Evolutionary conservation across 23 red algal species (phyloP).

Genomic region (Gracilaria gracilis): DNA sequence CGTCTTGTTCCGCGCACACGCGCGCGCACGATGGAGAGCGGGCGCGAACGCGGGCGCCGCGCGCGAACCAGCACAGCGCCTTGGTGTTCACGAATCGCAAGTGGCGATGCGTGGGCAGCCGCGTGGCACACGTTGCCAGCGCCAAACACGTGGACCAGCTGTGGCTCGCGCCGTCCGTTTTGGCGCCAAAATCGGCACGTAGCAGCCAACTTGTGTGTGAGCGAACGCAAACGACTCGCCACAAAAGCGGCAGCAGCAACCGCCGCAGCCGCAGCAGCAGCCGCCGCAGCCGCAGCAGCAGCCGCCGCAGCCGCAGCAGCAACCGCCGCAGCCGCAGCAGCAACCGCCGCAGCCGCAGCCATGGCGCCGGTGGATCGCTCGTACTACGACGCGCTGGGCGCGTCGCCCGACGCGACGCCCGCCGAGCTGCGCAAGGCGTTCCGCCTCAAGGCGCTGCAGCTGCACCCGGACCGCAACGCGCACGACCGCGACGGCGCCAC

Average conservation of each 20-base stretch:
- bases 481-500: constrained; percentile 29
- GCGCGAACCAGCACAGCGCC: too few relatives aligned
- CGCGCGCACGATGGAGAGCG: too few relatives aligned
- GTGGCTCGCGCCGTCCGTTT: background rate
- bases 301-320: background rate
- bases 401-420: constrained; percentile 52
- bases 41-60: too few relatives aligned
- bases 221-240: background rate
- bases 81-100: too few relatives aligned
- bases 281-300: background rate
- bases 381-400: constrained; percentile 86
- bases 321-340: background rate
- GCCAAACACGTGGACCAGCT: background rate
- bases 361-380: constrained; percentile 59
- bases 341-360: background rate
- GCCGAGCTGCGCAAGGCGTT: constrained; percentile 84
- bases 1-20: too few relatives aligned
- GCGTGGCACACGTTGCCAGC: too few relatives aligned
- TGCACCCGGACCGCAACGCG: constrained; percentile 77
- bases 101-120: too few relatives aligned
- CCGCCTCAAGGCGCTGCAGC: constrained; percentile 73
- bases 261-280: background rate
- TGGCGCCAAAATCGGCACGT: constrained; percentile 48
- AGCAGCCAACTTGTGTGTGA: too few relatives aligned
- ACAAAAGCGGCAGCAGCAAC: background rate